Evolutionary conservation across 192 early-diverging fungal genomes (phyloP), one percentile per base, ranked within the genome.

Genomic region (Irineochytrium annulatum): DNA sequence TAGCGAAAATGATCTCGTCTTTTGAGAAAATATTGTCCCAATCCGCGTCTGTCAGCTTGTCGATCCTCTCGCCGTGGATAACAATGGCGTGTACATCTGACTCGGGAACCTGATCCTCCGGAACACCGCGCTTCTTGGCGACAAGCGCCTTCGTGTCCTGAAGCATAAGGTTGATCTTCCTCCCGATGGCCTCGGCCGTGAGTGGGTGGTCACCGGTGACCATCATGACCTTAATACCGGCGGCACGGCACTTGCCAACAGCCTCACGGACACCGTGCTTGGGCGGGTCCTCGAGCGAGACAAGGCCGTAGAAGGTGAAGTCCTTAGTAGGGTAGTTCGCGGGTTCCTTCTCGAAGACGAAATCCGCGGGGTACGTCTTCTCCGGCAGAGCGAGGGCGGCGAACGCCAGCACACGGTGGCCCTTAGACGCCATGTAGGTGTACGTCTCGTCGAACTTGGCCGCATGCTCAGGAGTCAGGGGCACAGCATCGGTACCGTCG

Each of bases 191-290:
- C 52, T 95, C 93, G 26, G 94, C 94, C 2, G 94, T 97, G 65
- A 95, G 81, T 43, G 91, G 91, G 68, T 94, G 91, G 71, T 97
- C 94, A 72, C 92, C 94, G 33, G 95, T 98, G n/a, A 98, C 92
- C 93, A 98, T 96, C 80, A 98, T 90, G 35, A 98, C 92, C 68
- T 90, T 88, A 74, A 98, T 89, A 59, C 95, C 95, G 13, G 95
- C 95, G 29, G 72, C 76, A 56, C 92, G 88, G 69, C 93, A 94
- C 41, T 87, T 85, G 39, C 92, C 94, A 71, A 98, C 91, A 22
- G 94, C 94, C 72, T 96, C 93, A 73, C 93, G 91, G n/a, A 98
- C 94, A 53, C 93, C 95, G 68, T 95, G 94, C 71, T 95, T 95
- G 63, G 95, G 95, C 52, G 95, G 95, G 69, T 96, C 95, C 67